These are phyloP conservation scores for Suillus fuscotomentosus DNA, from an alignment of 768 basidiomycete genomes.

Conservation along the genomic window DNA sequence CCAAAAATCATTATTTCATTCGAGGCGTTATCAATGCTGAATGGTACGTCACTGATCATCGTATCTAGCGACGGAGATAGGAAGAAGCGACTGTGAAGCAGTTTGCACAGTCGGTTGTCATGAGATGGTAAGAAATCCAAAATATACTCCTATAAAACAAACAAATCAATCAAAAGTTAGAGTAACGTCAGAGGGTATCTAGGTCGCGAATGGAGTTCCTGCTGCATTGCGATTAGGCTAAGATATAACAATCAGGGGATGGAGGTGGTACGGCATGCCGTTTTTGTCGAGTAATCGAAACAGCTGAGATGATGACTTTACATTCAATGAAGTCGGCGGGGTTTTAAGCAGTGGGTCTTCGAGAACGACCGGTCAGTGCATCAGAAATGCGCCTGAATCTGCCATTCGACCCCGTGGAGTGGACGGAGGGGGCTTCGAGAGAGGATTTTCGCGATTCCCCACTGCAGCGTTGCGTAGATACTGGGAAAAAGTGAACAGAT, in stretches of 20 bases:
- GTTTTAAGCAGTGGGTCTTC: constrained; percentile 21
- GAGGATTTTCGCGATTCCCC: constrained; percentile 26
- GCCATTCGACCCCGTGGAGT: constrained; percentile 22
- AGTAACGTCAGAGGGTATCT: not conserved
- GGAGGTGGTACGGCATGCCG: not conserved
- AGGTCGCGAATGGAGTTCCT: not conserved
- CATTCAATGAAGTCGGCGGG: not conserved
- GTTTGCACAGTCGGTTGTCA: not conserved
- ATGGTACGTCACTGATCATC: not conserved
- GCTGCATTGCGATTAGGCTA: not conserved
- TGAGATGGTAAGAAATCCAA: not conserved
- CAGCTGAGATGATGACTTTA: not conserved
- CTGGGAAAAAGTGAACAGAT: constrained; percentile 34
- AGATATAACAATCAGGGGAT: not conserved
- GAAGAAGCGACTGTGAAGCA: not conserved
- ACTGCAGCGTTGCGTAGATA: constrained; percentile 30
- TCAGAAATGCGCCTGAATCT: constrained; percentile 20
- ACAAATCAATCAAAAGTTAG: not conserved
- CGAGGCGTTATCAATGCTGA: not conserved
- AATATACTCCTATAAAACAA: not conserved
- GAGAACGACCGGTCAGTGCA: constrained; percentile 17
- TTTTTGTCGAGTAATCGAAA: constrained; percentile 9
- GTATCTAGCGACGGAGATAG: not conserved
- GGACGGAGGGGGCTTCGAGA: constrained; percentile 29
- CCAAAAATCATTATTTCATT: not conserved